Base-by-base conservation (phyloP, 1,139 yeast species). In the Pichia norvegensis region DNA sequence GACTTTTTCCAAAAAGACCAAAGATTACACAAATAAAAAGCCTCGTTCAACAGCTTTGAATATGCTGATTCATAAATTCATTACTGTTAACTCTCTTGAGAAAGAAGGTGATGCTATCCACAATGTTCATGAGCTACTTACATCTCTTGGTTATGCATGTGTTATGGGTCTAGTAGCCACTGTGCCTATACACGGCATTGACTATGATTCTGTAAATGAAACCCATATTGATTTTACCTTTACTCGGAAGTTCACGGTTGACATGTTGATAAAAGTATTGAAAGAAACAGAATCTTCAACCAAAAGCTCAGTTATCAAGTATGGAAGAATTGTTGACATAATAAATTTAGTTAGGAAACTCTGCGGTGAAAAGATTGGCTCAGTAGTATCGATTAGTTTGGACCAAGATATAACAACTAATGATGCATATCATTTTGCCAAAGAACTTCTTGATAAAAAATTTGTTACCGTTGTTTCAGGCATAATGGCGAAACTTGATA, bases 31-130 rank as follows among this genome's bases (percentile, higher is more conserved):
- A 16, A 49, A 61, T 1, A 65, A 67, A 7, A 79, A 75, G 54
- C 92, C 95, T 1, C 72, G 92, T 35, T 72, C 88, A 0, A 82
- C 95, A 0, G 81, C 95, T 1, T 66, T 88, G 52, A 85, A 86
- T 58, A 79, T 85, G 55, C 74, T 88, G 51, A 64, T 90, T 33
- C 88, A 85, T 59, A 92, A 85, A 57, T 68, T 85, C 43, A 66
- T 85, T n/a, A 82, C 85, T 2, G 71, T 79, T 7, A 72, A 73
- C 25, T 68, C 69, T 46, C 67, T 77, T 38, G 53, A 47, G 10
- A 44, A 43, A 9, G 50, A 62, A 1, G 52, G 54, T 1, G 69
- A 71, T 0, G 52, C 60, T 3, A 73, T 67, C 42, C 56, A 50
- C 38, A 76, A 72, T 39, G 62, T 78, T 51, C 65, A 67, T 40